Conservation (phyloP, 179 eudicot genomes). For the Beta macrorhiza region DNA sequence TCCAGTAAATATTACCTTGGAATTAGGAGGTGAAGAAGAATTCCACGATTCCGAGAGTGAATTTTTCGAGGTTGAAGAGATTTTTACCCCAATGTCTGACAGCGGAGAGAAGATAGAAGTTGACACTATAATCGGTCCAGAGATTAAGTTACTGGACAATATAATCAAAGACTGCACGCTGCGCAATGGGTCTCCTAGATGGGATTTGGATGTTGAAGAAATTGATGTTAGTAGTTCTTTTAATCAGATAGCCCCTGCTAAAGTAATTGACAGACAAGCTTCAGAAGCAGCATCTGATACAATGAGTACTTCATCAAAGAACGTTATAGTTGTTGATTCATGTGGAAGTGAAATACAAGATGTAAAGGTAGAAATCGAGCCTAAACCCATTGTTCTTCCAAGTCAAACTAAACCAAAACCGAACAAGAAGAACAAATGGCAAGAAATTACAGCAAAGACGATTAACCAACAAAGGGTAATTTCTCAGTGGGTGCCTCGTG, state of each 20-base stretch:
- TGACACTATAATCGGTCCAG: conserved; percentile 11
- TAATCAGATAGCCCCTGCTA: not conserved
- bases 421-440: conserved; percentile 42
- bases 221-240: not conserved
- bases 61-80: conserved; percentile 44
- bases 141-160: not conserved
- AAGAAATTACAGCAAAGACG: conserved; percentile 39
- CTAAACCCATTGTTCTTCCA: conserved; percentile 15
- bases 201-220: conserved; percentile 32
- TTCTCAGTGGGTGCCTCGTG: conserved; percentile 43
- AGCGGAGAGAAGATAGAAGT: conserved; percentile 19
- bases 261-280: not conserved
- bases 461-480: conserved; percentile 42
- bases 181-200: conserved; percentile 37
- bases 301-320: conserved; percentile 15
- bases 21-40: conserved; percentile 39
- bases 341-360: conserved; percentile 27
- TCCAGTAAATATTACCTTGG: conserved; percentile 41
- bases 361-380: conserved; percentile 36
- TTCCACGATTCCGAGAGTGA: conserved; percentile 42
- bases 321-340: conserved; percentile 22
- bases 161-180: conserved; percentile 31
- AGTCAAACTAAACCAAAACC: conserved; percentile 22
- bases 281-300: conserved; percentile 15
- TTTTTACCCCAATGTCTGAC: conserved; percentile 28